Conservation (phyloP, 352 stramenopile species). For the Aphanomyces euteiches region DNA sequence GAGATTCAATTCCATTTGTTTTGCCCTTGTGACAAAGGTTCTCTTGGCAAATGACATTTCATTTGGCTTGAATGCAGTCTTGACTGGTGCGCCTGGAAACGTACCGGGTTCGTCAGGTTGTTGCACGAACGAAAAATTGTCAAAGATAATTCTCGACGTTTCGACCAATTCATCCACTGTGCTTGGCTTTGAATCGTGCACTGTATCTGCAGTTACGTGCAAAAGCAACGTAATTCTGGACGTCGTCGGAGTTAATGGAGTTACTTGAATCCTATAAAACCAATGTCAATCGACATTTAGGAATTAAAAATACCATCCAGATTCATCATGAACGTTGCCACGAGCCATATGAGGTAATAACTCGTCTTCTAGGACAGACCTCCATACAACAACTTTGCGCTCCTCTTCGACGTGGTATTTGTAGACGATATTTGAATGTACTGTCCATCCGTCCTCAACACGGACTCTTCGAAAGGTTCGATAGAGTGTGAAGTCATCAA, state of each 20-base stretch:
- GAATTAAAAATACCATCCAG: not conserved
- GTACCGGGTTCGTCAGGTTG: not conserved
- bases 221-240: conserved; percentile 1
- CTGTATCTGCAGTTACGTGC: not conserved
- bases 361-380: not conserved
- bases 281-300: not conserved
- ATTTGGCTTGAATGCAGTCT: not conserved
- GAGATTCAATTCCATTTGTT: not conserved
- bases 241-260: not conserved
- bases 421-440: conserved; percentile 5
- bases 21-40: not conserved
- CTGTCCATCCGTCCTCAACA: not conserved
- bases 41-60: not conserved
- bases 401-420: not conserved
- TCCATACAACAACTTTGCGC: not conserved
- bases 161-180: not conserved
- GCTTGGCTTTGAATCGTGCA: not conserved
- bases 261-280: not conserved
- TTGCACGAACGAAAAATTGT: not conserved
- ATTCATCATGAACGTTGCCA: not conserved
- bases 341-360: not conserved
- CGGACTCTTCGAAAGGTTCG: not conserved
- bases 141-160: not conserved
- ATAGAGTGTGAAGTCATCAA: not conserved
- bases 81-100: not conserved